A percentile compares a stretch with the other conserved stretches of the same genome.
These are phyloP conservation scores for Paramecium octaurelia DNA, from an alignment of 73 alveolate genomes.

Conservation along the genomic window DNA sequence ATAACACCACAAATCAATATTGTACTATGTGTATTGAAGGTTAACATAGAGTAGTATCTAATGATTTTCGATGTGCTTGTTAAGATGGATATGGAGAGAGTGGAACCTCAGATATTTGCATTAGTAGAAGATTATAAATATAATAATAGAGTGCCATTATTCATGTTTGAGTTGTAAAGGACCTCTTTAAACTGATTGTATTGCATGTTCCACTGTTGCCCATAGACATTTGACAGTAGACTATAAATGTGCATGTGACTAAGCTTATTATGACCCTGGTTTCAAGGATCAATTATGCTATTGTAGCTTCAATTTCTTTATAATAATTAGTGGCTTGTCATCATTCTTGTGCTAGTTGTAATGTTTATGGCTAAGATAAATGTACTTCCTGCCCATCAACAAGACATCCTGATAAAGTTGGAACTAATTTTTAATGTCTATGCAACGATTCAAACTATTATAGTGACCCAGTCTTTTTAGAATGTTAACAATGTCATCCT, in stretches of 20 bases:
- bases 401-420: background rate
- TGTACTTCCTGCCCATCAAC: background rate
- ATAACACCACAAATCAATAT: background rate
- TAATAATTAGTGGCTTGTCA: background rate
- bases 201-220: background rate
- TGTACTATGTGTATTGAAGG: background rate
- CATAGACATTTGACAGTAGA: background rate
- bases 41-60: background rate
- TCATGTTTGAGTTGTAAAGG: background rate
- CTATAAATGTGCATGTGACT: background rate
- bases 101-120: background rate
- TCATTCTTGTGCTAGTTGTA: background rate
- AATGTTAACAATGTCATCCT: background rate
- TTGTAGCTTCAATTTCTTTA: background rate
- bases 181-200: background rate
- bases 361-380: background rate
- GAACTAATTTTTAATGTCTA: background rate
- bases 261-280: background rate
- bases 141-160: background rate
- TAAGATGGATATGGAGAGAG: background rate
- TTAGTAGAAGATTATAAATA: background rate
- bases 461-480: background rate
- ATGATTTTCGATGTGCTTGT: background rate
- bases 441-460: background rate
- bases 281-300: background rate